A percentile compares a stretch with the other conserved stretches of the same genome.
These are phyloP conservation scores for Epichloe brachyelytri DNA, from an alignment of 2,329 filamentous ascomycete species.

Conservation along the genomic window DNA sequence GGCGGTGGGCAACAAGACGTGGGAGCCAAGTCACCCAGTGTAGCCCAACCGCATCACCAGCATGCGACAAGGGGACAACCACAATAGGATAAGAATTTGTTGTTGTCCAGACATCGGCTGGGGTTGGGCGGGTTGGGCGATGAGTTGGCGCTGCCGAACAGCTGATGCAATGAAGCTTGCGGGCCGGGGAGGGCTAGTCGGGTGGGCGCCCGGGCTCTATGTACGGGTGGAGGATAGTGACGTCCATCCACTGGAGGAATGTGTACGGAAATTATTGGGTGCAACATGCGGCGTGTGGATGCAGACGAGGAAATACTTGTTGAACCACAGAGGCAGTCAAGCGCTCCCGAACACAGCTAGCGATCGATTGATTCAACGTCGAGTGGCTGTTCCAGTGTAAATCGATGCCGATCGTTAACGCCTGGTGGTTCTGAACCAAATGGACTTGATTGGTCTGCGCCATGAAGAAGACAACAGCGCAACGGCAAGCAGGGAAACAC, in stretches of 20 bases:
- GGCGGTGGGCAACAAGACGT: neutral
- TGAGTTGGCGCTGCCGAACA: slow-evolving; percentile 27
- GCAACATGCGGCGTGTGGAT: neutral
- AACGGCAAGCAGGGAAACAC: too few relatives aligned
- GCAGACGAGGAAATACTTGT: neutral
- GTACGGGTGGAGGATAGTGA: slow-evolving; percentile 3
- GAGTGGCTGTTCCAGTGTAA: too few relatives aligned
- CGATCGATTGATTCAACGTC: too few relatives aligned
- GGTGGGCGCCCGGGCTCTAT: slow-evolving; percentile 6
- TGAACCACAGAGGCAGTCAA: too few relatives aligned
- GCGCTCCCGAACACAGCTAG: too few relatives aligned
- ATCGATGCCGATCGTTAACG: too few relatives aligned
- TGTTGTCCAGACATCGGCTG: slow-evolving; percentile 7
- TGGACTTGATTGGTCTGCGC: too few relatives aligned
- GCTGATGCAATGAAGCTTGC: slow-evolving; percentile 22
- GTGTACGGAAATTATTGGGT: neutral
- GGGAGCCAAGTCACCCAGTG: neutral
- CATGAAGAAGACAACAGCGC: too few relatives aligned
- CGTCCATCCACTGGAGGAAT: too few relatives aligned
- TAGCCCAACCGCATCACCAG: slow-evolving; percentile 1
- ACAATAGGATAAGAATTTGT: slow-evolving; percentile 1
- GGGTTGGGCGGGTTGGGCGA: slow-evolving; percentile 17
- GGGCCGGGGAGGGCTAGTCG: slow-evolving; percentile 13
- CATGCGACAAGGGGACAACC: neutral
- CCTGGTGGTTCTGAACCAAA: too few relatives aligned